phyloP scores from a whole-genome alignment of 78 protist species.

The Dictyostelium firmibasis region DNA sequence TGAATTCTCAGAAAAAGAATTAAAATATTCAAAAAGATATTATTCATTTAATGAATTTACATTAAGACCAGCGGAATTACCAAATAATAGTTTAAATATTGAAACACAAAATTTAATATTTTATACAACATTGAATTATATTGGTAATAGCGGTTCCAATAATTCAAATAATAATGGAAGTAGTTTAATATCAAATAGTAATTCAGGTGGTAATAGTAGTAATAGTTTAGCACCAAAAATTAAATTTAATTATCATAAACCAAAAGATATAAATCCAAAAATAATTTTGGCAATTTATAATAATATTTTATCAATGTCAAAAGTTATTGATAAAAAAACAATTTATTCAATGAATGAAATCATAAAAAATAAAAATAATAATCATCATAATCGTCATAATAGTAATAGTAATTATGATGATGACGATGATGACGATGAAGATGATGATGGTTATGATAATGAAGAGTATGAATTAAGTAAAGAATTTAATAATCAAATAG shows the following conservation, averaged over 20 bases:
- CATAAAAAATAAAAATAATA: neutral
- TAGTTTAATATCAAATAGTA: neutral
- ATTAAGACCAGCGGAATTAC: neutral
- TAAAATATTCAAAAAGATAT: neutral
- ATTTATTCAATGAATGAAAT: neutral
- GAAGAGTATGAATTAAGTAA: neutral
- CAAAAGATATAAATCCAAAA: neutral
- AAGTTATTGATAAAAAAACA: neutral
- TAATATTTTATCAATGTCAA: slow-evolving; percentile 10
- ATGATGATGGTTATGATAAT: neutral
- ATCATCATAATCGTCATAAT: neutral
- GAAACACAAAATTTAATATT: neutral
- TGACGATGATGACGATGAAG: neutral
- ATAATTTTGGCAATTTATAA: neutral
- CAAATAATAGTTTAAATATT: neutral
- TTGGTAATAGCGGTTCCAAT: neutral
- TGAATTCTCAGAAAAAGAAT: slow-evolving; percentile 25
- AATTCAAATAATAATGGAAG: neutral
- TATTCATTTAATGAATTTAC: neutral
- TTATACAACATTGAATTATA: neutral
- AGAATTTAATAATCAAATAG: neutral
- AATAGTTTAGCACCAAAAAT: neutral
- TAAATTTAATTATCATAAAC: neutral
- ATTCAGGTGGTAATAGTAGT: neutral
- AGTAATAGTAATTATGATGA: neutral